Base-by-base conservation (phyloP, 345 rosid genomes). In the Euphorbia lathyris region DNA sequence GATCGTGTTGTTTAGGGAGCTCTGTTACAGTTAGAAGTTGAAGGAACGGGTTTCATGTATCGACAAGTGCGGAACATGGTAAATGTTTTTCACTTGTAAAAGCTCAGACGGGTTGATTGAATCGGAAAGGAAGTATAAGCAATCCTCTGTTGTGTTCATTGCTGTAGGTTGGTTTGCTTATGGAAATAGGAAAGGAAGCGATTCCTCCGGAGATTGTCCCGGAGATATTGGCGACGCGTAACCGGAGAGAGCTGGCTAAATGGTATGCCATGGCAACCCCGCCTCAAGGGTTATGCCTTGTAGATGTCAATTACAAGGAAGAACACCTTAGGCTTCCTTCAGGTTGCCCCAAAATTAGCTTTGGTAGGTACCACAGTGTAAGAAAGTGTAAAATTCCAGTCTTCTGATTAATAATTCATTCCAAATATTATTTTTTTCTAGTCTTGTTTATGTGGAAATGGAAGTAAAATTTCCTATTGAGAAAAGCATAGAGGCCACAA, bases 1-100 rank as follows among this genome's bases (percentile, higher is more conserved):
- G 11, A 55, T 58, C 63, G 26, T 60, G 42, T 59, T 76, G 66
- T 56, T 63, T 71, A 91, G 97, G 97, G 97, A 57, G 69, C 93
- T 81, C 86, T 91, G 42, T 61, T 91, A 56, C 91, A 86, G 82
- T 80, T 91, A 34, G 92, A 95, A 80, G 97, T 95, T 62, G 97
- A 90, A 84, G 97, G 99, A 75, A 79, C 97, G 0, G 97, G 96
- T 40, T 89, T 93, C 81, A 70, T 93, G 82, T 93, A 93, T 66
- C 75, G 94, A 81, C 98, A 89, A 89, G 96, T 88, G 29, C 85
- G 96, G 58, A 91, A 94, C 87, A 91, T 94, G 97, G 97, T 89
- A 67, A 76, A 80, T 63, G 20, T 42, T n/a, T 2, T 63, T 16
- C 29, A 58, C 63, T 27, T 30, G 23, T 51, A 51, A 5, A 51